Percentiles rank a stretch among this genome's conserved stretches.
phyloP scores from a whole-genome alignment of 495 filamentous ascomycete species.

The Neurospora intermedia region DNA sequence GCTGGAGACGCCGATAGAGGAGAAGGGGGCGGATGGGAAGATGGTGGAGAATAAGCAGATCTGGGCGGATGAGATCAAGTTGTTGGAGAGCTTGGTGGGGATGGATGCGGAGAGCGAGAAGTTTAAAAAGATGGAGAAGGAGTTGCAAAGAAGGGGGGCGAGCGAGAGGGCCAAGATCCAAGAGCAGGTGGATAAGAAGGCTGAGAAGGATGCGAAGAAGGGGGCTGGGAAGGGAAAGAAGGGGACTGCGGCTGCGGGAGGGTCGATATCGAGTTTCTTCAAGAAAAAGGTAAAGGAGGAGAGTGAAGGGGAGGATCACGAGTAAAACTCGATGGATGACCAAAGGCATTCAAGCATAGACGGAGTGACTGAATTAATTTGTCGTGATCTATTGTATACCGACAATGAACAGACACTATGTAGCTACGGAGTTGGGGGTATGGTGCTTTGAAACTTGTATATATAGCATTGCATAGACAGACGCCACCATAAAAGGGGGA shows the following conservation, averaged over 20 bases:
- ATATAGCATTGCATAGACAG: not conserved
- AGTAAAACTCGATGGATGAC: not conserved
- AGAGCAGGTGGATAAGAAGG: constrained; percentile 58
- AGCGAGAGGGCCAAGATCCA: constrained; percentile 61
- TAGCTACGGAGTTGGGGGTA: not conserved
- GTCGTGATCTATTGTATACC: not conserved
- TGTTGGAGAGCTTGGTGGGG: constrained; percentile 80
- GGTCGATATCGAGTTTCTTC: not conserved
- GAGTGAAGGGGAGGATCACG: constrained; percentile 18
- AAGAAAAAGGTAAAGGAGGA: constrained; percentile 30
- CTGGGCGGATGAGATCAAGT: constrained; percentile 80
- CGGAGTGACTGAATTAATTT: not conserved
- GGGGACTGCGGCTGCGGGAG: not conserved
- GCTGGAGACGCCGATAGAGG: constrained; percentile 86
- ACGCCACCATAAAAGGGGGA: not conserved
- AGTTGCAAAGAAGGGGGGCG: constrained; percentile 58
- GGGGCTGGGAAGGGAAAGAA: constrained; percentile 18
- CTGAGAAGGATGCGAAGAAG: constrained; percentile 41
- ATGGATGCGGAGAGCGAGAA: constrained; percentile 60
- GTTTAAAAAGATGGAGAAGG: constrained; percentile 43
- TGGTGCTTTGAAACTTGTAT: not conserved
- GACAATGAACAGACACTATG: not conserved
- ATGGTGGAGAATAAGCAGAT: constrained; percentile 58
- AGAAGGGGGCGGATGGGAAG: constrained; percentile 43
- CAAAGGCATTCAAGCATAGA: not conserved